Evolutionary conservation across 805 yeast genomes (phyloP), one percentile per base, ranked within the genome.

Genomic region (Saccharomycopsis oosterbeekiorum): DNA sequence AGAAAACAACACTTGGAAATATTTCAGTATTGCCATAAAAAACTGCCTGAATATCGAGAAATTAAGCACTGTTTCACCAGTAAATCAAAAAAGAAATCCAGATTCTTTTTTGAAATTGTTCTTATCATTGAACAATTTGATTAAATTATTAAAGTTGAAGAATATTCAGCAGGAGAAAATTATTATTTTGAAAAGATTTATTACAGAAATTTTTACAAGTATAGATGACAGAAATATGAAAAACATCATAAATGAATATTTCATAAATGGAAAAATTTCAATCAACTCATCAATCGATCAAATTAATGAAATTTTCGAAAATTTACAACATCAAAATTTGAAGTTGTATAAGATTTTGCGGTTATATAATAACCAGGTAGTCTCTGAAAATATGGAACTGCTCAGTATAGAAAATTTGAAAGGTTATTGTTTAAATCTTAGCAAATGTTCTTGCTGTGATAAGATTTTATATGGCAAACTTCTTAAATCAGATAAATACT

Each of bases 391-490:
- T 62, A 72, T 85, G 69, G 68, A 75, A 12, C 65, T 67, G 1
- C 73, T 86, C 11, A 75, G 79, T 12, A 63, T 67, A 1, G 74
- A 76, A 40, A 74, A 80, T 24, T 65, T 76, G 0, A 70, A 74
- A 42, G 97, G 97, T 0, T 86, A 96, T 90, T 75, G 84, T 0
- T 76, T 79, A 1, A 74, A 73, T 34, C 74, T 75, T 34, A 75
- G 78, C 42, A 82, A 78, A 56, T 92, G 97, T 70, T 86, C 86
- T 41, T 81, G 86, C 0, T 92, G 97, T 71, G 92, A 89, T 1
- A 84, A 83, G 64, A 74, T 75, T 21, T 73, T 91, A 40, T 85
- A 91, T 84, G 97, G 97, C 0, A 47, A 47, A 8, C 21, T 47
- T 21, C 53, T 47, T 17, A 47, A 17, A 15, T 12, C 53, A 21